Base-by-base conservation (phyloP, 805 yeast species). In the Scheffersomyces ergatensis region DNA sequence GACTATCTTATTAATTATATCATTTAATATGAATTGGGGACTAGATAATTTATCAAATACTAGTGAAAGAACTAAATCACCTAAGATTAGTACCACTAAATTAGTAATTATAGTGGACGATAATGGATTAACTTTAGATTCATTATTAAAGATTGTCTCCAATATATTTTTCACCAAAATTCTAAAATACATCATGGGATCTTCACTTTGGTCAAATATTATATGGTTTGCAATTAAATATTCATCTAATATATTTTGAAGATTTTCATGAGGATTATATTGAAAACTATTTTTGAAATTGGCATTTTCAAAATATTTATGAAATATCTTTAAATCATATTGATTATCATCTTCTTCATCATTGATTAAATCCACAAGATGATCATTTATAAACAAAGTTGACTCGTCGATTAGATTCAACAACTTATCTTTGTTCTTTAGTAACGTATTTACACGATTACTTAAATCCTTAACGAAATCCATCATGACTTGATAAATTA, bases 21-120 rank as follows among this genome's bases (percentile, higher is more conserved):
- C 44, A 21, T 44, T 50, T n/a, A 61, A 36, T 1, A 64, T 38
- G 38, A 65, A 63, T 6, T 49, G 42, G 0, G 65, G 64, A 8
- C 54, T 37, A 3, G 64, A 43, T 15, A 64, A 38, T 42, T 54
- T 57, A 2, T 43, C 51, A 13, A 63, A 29, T 1, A 57, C 40
- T 35, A 57, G 57, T 14, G 38, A 45, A 17, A 65, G 36, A 3
- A 65, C 60, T 38, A 63, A 44, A 47, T 65, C 69, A 15, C 62
- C 51, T 18, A 62, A 34, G n/a, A 63, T 40, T n/a, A 50, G 39
- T 9, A 42, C 48, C 1, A 59, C 45, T 25, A 65, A 52, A 33
- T 50, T 48, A 29, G 48, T 43, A 3, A 57, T 44, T 2, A 63
- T 62, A 27, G 53, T 50, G 5, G 67, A 60, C 16, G 55, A 48